A percentile compares a stretch with the other conserved stretches of the same genome.
These are phyloP conservation scores for Yamadazyma triangularis DNA, from an alignment of 1,139 yeast genomes.

Conservation along the genomic window DNA sequence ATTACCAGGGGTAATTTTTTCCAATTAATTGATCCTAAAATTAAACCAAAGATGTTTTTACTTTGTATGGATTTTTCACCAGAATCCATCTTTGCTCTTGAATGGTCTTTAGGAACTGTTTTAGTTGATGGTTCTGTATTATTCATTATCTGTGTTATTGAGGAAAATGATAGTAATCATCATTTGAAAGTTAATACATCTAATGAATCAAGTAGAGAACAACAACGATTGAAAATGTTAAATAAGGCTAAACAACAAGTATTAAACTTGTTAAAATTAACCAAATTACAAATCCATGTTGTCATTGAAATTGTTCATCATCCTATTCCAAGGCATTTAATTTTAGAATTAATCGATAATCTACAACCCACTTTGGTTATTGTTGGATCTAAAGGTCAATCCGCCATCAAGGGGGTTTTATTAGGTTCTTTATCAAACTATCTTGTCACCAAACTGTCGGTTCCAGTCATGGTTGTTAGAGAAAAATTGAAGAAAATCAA, in stretches of 20 bases:
- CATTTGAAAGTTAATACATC: slow-evolving; percentile 38
- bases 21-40: slow-evolving; percentile 46
- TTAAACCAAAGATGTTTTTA: slow-evolving; percentile 64
- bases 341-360: slow-evolving; percentile 78
- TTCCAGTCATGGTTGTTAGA: slow-evolving; percentile 89
- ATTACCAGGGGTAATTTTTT: slow-evolving; percentile 68
- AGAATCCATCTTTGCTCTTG: slow-evolving; percentile 80
- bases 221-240: slow-evolving; percentile 52
- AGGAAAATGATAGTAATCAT: slow-evolving; percentile 55
- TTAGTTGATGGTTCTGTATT: slow-evolving; percentile 80
- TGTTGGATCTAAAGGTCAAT: slow-evolving; percentile 75
- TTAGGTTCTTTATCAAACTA: slow-evolving; percentile 75
- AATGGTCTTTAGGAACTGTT: slow-evolving; percentile 87
- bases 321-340: slow-evolving; percentile 81
- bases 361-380: slow-evolving; percentile 79
- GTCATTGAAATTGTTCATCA: slow-evolving; percentile 78
- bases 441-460: slow-evolving; percentile 69
- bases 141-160: slow-evolving; percentile 74
- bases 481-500: slow-evolving; percentile 74
- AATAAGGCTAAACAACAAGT: slow-evolving; percentile 58
- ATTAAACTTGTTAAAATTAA: slow-evolving; percentile 56
- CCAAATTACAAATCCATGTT: slow-evolving; percentile 73
- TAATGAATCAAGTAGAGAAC: slow-evolving; percentile 43
- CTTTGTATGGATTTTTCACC: slow-evolving; percentile 81
- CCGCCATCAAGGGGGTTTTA: slow-evolving; percentile 71